Conservation (phyloP, 2,329 filamentous ascomycete genomes). For the Apiospora hydei region DNA sequence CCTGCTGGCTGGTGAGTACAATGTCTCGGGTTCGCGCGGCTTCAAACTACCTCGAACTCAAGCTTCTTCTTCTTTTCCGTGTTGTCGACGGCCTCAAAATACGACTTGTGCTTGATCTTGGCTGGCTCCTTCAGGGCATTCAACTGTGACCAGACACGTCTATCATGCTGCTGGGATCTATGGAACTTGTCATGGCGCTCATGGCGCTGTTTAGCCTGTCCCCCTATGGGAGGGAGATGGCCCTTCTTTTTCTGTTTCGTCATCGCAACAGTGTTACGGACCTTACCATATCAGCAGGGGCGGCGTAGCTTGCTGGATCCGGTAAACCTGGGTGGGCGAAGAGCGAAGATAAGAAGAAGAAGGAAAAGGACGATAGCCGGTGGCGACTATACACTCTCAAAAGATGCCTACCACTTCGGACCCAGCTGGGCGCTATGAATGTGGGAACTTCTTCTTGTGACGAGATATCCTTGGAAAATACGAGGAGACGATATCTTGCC, state of each 20-base stretch:
- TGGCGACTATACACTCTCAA: slow-evolving; percentile 21
- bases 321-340: background rate
- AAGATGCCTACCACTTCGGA: slow-evolving; percentile 19
- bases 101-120: slow-evolving; percentile 65
- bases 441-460: slow-evolving; percentile 24
- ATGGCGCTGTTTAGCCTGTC: slow-evolving; percentile 32
- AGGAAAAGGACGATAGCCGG: background rate
- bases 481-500: slow-evolving; percentile 24
- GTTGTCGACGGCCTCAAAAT: slow-evolving; percentile 71
- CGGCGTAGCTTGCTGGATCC: slow-evolving; percentile 11
- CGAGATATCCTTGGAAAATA: slow-evolving; percentile 24
- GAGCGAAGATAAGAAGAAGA: background rate
- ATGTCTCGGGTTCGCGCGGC: slow-evolving; percentile 18
- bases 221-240: slow-evolving; percentile 37
- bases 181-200: slow-evolving; percentile 40
- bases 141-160: slow-evolving; percentile 39
- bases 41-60: slow-evolving; percentile 61
- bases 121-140: slow-evolving; percentile 44
- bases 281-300: slow-evolving; percentile 42
- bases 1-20: slow-evolving; percentile 48
- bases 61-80: slow-evolving; percentile 70
- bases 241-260: slow-evolving; percentile 42
- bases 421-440: slow-evolving; percentile 25
- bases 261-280: slow-evolving; percentile 41
- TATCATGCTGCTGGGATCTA: slow-evolving; percentile 37